A percentile compares a stretch with the other conserved stretches of the same genome.
These are phyloP conservation scores for Xylaria sp. DNA, from an alignment of 2,329 filamentous ascomycete genomes.

Conservation along the genomic window DNA sequence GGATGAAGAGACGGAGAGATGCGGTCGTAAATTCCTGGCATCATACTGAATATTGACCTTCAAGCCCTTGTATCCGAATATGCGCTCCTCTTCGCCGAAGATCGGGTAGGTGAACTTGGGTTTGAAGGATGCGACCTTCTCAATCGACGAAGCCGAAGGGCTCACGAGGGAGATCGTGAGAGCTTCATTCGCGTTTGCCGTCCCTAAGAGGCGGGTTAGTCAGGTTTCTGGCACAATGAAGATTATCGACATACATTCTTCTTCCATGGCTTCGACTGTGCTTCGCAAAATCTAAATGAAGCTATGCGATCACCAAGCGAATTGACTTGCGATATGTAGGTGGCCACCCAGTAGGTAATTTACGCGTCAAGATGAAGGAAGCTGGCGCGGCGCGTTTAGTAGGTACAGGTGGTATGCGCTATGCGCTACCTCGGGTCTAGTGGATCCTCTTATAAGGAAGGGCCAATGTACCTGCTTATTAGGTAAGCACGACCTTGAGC, in stretches of 20 bases:
- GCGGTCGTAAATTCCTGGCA: slow-evolving; percentile 76
- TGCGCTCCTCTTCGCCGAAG: slow-evolving; percentile 89
- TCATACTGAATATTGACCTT: slow-evolving; percentile 74
- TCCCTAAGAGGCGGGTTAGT: slow-evolving; percentile 51
- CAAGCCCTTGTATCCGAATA: slow-evolving; percentile 87
- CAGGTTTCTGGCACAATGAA: neutral
- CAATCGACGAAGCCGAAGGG: slow-evolving; percentile 46
- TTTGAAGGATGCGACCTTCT: slow-evolving; percentile 72
- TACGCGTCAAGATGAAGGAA: slow-evolving; percentile 5
- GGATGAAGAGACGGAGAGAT: slow-evolving; percentile 72
- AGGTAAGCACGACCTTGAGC: too few relatives aligned
- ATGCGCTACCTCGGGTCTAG: neutral
- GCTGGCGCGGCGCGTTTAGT: neutral
- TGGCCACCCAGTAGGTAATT: slow-evolving; percentile 3
- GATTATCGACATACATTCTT: slow-evolving; percentile 35
- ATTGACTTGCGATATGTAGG: neutral
- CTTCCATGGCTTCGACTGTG: slow-evolving; percentile 34
- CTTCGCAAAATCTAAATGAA: neutral
- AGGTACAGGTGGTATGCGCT: too few relatives aligned
- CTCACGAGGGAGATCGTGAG: slow-evolving; percentile 58
- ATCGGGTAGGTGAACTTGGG: slow-evolving; percentile 90
- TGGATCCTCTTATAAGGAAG: too few relatives aligned
- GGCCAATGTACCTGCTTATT: too few relatives aligned
- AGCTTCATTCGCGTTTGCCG: slow-evolving; percentile 65
- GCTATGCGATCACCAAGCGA: neutral